These are phyloP conservation scores for Aspergillus sp. DNA, from an alignment of 2,329 filamentous ascomycete species.

Conservation along the genomic window DNA sequence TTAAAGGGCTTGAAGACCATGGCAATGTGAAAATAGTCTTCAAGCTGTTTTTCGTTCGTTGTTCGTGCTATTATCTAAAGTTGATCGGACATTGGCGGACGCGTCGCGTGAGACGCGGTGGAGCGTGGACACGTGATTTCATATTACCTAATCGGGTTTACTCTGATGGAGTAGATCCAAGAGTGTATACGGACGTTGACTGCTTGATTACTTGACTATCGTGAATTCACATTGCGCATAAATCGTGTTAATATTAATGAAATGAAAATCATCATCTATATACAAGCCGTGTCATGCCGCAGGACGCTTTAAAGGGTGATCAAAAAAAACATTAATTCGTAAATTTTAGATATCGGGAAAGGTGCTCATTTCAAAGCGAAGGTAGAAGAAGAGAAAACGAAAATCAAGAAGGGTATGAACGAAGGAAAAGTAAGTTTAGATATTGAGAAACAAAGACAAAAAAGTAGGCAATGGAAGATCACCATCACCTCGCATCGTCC, in stretches of 20 bases:
- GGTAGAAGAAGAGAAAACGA: not conserved
- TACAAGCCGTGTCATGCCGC: not conserved
- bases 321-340: not conserved
- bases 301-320: not conserved
- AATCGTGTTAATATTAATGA: not conserved
- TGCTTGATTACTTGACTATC: no score
- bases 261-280: not conserved
- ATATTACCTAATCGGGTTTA: not conserved
- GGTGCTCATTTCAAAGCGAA: not conserved
- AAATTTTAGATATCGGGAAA: not conserved
- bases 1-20: constrained; percentile 44
- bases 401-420: not conserved
- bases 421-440: not conserved
- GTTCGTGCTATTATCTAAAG: no score
- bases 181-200: no score
- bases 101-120: not conserved
- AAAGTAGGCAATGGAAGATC: constrained; percentile 7
- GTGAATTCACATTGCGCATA: no score
- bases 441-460: not conserved
- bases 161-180: not conserved
- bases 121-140: not conserved
- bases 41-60: not conserved
- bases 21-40: not conserved
- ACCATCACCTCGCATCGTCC: constrained; percentile 24
- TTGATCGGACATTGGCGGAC: not conserved